A percentile compares a stretch with the other conserved stretches of the same genome.
Evolutionary conservation across 306 rosid species (phyloP).

Genomic region (Prunus fruticosa): DNA sequence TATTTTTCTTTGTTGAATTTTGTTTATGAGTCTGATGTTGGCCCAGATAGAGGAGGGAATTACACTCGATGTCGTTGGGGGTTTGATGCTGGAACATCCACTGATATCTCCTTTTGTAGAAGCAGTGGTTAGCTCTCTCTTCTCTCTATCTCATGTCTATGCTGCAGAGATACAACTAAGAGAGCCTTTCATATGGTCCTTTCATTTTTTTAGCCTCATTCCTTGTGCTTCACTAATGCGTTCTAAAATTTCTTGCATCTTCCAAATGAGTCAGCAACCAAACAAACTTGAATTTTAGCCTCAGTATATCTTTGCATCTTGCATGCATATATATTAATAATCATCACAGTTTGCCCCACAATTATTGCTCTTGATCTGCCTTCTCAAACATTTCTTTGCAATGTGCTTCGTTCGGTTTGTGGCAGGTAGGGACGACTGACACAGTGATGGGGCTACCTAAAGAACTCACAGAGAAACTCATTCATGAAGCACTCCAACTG

Average conservation of each 20-base stretch:
- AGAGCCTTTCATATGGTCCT: background rate
- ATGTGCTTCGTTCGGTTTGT: slow-evolving; percentile 12
- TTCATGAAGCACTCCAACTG: slow-evolving; percentile 59
- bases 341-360: background rate
- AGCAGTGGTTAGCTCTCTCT: slow-evolving; percentile 64
- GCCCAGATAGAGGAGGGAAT: slow-evolving; percentile 75
- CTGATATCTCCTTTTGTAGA: slow-evolving; percentile 77
- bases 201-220: background rate
- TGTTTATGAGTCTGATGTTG: slow-evolving; percentile 42
- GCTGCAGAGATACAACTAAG: slow-evolving; percentile 3
- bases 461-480: slow-evolving; percentile 69
- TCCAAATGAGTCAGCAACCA: background rate
- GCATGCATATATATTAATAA: background rate
- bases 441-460: slow-evolving; percentile 94
- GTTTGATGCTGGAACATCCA: slow-evolving; percentile 95
- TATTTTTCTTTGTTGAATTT: slow-evolving; percentile 27
- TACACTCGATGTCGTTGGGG: slow-evolving; percentile 79
- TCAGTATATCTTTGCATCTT: background rate
- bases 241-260: background rate
- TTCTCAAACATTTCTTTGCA: background rate
- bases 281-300: background rate
- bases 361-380: background rate
- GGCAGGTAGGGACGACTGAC: slow-evolving; percentile 76
- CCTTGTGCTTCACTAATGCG: background rate
- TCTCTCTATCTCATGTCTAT: slow-evolving; percentile 9